Base-by-base conservation (phyloP, 139 green algal species). In the Yamagishiella unicocca region DNA sequence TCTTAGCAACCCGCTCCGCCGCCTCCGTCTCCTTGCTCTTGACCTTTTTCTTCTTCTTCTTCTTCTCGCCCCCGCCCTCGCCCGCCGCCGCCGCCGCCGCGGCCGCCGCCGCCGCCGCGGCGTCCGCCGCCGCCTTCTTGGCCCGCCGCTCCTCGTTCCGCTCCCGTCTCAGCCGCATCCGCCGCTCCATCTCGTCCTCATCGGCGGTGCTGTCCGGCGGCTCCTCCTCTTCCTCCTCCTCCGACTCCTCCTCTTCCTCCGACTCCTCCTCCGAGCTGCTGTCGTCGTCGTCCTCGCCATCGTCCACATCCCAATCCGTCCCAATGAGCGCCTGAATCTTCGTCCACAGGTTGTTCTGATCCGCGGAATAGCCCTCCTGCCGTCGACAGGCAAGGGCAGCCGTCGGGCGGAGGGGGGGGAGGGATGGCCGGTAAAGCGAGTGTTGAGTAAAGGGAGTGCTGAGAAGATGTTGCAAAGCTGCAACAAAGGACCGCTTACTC, bases 251-350 rank as follows among this genome's bases (percentile, higher is more conserved):
- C 61, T 77, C 29, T 1, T 37, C n/a, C 9, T 50, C 43, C 21
- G 66, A 62, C 6, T 75, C 40, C 38, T 77, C 42, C 37, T 73
- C 37, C 6, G 55, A 37, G 45, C 53, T 31, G 21, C 4, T n/a
- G 25, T 58, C 40, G 14, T 19, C 58, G 37, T 73, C 77, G 4
- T 42, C 38, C 22, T 53, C 35, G 6, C 25, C 79, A 12, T 50
- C 64, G 43, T 86, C 80, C 2, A 86, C 64, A 33, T 86, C 80
- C 80, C 80, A 86, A 37, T 86, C 80, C 21, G 43, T 77, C 2
- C 80, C 80, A 27, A 86, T 86, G 43, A 86, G 80, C 4, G 38
- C 42, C 43, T 86, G 80, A 31, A 86, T 86, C 45, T 77, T 77
- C 4, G 31, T 17, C 80, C 80, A 86, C 6, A 86, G 45, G 43